These are phyloP conservation scores for Leccinum pallidistipes DNA, from an alignment of 1,284 basidiomycete species.

Conservation along the genomic window DNA sequence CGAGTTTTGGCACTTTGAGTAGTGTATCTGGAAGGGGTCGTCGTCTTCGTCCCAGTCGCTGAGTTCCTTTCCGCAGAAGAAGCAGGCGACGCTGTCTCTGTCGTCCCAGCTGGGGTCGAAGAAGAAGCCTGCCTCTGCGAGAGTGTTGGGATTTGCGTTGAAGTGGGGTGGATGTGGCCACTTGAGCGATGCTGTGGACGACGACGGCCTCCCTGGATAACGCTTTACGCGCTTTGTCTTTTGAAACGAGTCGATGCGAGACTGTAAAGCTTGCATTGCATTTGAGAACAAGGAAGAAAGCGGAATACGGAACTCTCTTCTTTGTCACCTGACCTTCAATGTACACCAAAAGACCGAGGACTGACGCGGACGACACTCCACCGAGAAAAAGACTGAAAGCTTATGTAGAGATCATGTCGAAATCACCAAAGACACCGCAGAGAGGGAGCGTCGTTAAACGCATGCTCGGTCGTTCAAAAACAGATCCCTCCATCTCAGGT, in stretches of 20 bases:
- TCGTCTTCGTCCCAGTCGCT: conserved; percentile 79
- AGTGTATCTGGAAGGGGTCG: conserved; percentile 81
- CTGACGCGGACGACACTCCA: not conserved
- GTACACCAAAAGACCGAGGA: conserved; percentile 40
- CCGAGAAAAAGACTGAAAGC: conserved; percentile 28
- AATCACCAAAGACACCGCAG: conserved; percentile 21
- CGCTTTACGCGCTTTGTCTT: conserved; percentile 54
- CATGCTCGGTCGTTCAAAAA: conserved; percentile 49
- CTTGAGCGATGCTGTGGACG: conserved; percentile 44
- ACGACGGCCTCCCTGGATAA: conserved; percentile 37
- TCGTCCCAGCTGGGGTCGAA: conserved; percentile 63
- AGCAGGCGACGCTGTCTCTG: conserved; percentile 73
- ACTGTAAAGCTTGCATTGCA: conserved; percentile 48
- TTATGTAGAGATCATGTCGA: conserved; percentile 20
- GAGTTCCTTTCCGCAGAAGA: conserved; percentile 72
- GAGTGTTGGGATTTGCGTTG: conserved; percentile 62
- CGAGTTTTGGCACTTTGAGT: conserved; percentile 53
- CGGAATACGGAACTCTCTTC: not conserved
- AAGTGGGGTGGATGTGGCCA: conserved; percentile 68
- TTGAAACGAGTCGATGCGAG: conserved; percentile 59
- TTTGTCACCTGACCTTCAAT: not conserved
- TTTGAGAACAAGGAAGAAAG: too few relatives aligned
- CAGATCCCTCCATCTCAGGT: conserved; percentile 53
- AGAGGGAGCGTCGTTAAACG: conserved; percentile 38
- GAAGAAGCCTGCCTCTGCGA: conserved; percentile 85